Evolutionary conservation across 169 alveolate species (phyloP).

Genomic region (Babesia bovis): DNA sequence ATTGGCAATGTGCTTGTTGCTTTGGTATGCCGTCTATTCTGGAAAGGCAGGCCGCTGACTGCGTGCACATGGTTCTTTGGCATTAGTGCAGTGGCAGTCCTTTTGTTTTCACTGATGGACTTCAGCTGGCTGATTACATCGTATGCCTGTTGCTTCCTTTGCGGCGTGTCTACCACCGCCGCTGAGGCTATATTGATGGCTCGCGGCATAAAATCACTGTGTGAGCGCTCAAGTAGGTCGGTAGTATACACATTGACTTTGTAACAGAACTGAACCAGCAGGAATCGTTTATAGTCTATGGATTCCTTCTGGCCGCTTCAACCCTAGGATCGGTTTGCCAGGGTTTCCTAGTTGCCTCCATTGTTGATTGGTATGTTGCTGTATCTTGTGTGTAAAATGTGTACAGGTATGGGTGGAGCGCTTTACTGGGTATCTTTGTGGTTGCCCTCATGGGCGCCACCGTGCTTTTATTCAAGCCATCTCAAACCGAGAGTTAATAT

Average conservation of each 20-base stretch:
- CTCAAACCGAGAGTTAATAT: conserved; percentile 21
- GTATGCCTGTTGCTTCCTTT: conserved; percentile 15
- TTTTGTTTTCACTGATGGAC: conserved; percentile 27
- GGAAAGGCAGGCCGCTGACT: conserved; percentile 44
- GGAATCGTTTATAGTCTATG: conserved; percentile 38
- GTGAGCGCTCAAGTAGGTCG: conserved; percentile 43
- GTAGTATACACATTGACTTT: background rate
- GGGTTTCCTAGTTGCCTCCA: conserved; percentile 50
- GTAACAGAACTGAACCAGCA: conserved; percentile 22
- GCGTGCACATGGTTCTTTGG: conserved; percentile 28
- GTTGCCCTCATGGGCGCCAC: conserved; percentile 39
- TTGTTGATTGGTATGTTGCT: conserved; percentile 53
- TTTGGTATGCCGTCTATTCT: conserved; percentile 18
- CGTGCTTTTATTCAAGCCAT: conserved; percentile 34
- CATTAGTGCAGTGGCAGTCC: conserved; percentile 17
- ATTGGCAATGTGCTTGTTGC: conserved; percentile 47
- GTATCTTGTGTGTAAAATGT: background rate
- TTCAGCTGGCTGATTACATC: conserved; percentile 13
- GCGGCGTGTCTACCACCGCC: conserved; percentile 43
- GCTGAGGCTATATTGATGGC: conserved; percentile 58
- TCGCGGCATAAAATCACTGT: conserved; percentile 42
- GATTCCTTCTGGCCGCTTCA: conserved; percentile 36
- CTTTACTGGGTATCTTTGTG: conserved; percentile 24
- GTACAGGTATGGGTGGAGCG: conserved; percentile 56
- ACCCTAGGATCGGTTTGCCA: conserved; percentile 49